These are phyloP conservation scores for Xylariales sp. DNA, from an alignment of 2,329 filamentous ascomycete genomes.

Conservation along the genomic window DNA sequence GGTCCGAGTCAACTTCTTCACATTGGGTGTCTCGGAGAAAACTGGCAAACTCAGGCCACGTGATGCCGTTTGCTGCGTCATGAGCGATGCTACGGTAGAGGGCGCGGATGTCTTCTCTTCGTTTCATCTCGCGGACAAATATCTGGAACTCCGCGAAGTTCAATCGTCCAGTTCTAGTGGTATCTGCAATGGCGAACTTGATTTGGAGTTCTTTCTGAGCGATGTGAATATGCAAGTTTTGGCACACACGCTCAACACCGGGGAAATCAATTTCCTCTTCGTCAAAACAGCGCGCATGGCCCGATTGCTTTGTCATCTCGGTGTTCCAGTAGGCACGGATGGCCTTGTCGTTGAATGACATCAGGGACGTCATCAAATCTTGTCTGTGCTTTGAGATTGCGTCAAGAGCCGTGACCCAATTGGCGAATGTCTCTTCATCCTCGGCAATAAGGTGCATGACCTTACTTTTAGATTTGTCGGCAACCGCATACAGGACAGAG, in stretches of 20 bases:
- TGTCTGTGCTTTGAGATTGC: slow-evolving; percentile 81
- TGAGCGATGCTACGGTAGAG: slow-evolving; percentile 63
- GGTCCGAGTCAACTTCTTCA: slow-evolving; percentile 67
- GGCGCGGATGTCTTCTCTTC: slow-evolving; percentile 72
- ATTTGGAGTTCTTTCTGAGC: slow-evolving; percentile 67
- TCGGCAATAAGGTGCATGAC: slow-evolving; percentile 83
- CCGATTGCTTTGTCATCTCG: slow-evolving; percentile 70
- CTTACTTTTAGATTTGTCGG: slow-evolving; percentile 77
- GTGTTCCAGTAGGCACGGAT: slow-evolving; percentile 80
- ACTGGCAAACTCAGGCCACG: slow-evolving; percentile 64
- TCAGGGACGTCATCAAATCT: slow-evolving; percentile 83
- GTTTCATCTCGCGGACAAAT: slow-evolving; percentile 79
- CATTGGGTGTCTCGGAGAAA: slow-evolving; percentile 73
- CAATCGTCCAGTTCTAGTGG: slow-evolving; percentile 58
- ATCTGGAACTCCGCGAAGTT: slow-evolving; percentile 77
- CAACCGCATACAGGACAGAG: slow-evolving; percentile 80
- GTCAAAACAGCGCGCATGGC: slow-evolving; percentile 44
- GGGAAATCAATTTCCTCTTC: slow-evolving; percentile 71
- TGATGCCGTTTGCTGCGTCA: slow-evolving; percentile 60
- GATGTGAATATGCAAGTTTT: slow-evolving; percentile 87
- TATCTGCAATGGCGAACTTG: slow-evolving; percentile 71
- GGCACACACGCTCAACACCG: slow-evolving; percentile 79
- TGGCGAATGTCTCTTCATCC: slow-evolving; percentile 62
- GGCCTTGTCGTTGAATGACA: slow-evolving; percentile 78
- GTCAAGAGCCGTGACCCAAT: slow-evolving; percentile 83